These are phyloP conservation scores for Neurospora discreta DNA, from an alignment of 495 filamentous ascomycete genomes.

Conservation along the genomic window DNA sequence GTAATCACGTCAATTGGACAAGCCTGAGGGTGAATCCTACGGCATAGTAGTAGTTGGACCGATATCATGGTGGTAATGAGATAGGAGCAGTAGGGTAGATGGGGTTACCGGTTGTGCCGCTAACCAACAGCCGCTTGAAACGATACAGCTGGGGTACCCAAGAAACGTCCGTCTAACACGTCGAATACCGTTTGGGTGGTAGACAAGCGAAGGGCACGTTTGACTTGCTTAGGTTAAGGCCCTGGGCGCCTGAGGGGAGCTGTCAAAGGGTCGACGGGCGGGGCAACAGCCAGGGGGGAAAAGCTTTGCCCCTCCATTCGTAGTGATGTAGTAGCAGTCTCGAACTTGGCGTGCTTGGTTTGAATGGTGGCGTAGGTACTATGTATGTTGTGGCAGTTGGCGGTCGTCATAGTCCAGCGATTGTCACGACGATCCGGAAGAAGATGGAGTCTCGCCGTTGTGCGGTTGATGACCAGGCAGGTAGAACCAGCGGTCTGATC, in stretches of 20 bases:
- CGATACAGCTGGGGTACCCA: not conserved
- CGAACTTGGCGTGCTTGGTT: not conserved
- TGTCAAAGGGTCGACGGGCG: not conserved
- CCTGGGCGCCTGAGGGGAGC: not conserved
- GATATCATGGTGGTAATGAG: not conserved
- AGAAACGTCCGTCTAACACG: not conserved
- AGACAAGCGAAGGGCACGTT: not conserved
- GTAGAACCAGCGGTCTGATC: not conserved
- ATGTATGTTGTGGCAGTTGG: not conserved
- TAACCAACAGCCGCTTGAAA: constrained; percentile 14
- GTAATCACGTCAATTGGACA: not conserved
- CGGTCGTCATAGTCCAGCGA: not conserved
- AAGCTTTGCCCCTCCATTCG: not conserved
- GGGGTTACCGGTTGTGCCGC: constrained; percentile 19
- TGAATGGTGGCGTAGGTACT: not conserved
- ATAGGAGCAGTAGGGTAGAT: not conserved
- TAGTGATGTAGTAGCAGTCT: not conserved
- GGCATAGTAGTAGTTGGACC: not conserved
- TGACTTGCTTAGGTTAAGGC: not conserved
- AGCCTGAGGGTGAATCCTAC: not conserved
- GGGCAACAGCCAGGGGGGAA: not conserved
- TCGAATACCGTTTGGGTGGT: not conserved
- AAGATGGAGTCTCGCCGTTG: not conserved
- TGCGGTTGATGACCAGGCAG: not conserved
- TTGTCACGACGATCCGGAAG: not conserved